Conservation (phyloP, 805 yeast genomes). For the Debaryomyces castellii region DNA sequence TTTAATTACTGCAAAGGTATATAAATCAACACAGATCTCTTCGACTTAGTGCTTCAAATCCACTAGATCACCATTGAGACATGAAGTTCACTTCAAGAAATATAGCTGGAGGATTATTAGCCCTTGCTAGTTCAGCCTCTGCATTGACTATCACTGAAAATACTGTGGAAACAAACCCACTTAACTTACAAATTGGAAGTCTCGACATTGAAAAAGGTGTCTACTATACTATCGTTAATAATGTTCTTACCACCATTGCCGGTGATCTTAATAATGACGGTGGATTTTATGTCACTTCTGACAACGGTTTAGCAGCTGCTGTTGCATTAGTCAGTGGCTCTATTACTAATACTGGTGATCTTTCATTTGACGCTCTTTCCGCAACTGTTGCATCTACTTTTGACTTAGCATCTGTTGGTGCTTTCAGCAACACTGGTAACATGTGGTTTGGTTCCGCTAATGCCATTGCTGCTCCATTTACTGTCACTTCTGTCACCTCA, state of each 20-base stretch:
- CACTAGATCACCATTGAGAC: background rate
- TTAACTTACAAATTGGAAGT: slow-evolving; percentile 15
- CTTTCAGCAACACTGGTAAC: slow-evolving; percentile 23
- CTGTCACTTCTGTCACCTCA: slow-evolving; percentile 9
- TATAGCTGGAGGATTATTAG: background rate
- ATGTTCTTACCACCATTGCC: slow-evolving; percentile 16
- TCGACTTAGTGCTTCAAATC: background rate
- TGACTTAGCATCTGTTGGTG: slow-evolving; percentile 10
- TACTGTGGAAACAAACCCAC: background rate
- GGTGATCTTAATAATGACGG: slow-evolving; percentile 23
- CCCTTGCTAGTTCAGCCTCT: background rate
- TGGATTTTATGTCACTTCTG: slow-evolving; percentile 20
- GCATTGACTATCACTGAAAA: background rate
- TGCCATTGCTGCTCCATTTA: slow-evolving; percentile 11
- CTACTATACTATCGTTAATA: slow-evolving; percentile 26
- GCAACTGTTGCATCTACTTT: slow-evolving; percentile 17
- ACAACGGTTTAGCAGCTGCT: slow-evolving; percentile 15
- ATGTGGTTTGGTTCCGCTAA: slow-evolving; percentile 24
- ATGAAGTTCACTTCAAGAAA: background rate
- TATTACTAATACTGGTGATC: slow-evolving; percentile 17
- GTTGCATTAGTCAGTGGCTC: slow-evolving; percentile 11
- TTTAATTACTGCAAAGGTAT: background rate
- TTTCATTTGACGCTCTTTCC: slow-evolving; percentile 21
- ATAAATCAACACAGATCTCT: background rate
- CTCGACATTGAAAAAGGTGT: slow-evolving; percentile 20